phyloP scores from a whole-genome alignment of 2,329 filamentous ascomycete genomes.

The Claviceps quebecensis region DNA sequence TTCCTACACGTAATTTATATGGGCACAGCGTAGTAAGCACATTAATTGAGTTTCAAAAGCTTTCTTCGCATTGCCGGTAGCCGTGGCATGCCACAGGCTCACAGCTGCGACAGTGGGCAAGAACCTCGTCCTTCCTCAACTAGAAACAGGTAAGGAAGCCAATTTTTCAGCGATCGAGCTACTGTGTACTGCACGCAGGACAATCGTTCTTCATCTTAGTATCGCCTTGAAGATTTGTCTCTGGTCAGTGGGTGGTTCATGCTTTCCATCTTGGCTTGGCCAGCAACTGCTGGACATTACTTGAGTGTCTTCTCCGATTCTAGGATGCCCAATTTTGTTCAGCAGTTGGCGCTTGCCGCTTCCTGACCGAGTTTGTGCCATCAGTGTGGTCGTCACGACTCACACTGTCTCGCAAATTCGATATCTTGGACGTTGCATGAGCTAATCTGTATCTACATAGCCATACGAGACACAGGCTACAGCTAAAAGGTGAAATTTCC shows the following conservation, averaged over 20 bases:
- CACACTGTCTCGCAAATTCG: background rate
- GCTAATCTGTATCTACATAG: background rate
- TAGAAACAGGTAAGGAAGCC: too few relatives aligned
- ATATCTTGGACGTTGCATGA: background rate
- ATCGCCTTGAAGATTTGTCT: background rate
- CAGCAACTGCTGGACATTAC: background rate
- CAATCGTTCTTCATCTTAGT: too few relatives aligned
- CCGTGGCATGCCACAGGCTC: too few relatives aligned
- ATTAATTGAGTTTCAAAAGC: too few relatives aligned
- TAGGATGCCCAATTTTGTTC: background rate
- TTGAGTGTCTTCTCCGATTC: background rate
- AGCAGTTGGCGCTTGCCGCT: background rate
- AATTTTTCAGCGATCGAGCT: too few relatives aligned
- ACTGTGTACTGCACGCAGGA: too few relatives aligned
- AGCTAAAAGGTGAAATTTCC: background rate
- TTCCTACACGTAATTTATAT: too few relatives aligned
- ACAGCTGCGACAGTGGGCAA: too few relatives aligned
- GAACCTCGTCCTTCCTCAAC: too few relatives aligned
- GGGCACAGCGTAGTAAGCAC: too few relatives aligned
- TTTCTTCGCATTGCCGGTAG: too few relatives aligned
- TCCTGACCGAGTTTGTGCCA: slow-evolving; percentile 1
- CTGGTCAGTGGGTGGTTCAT: background rate
- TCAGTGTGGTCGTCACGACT: background rate
- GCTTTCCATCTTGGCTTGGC: background rate
- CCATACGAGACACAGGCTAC: background rate